Base-by-base conservation (phyloP, 768 basidiomycete species). In the Gloeophyllum trabeum region DNA sequence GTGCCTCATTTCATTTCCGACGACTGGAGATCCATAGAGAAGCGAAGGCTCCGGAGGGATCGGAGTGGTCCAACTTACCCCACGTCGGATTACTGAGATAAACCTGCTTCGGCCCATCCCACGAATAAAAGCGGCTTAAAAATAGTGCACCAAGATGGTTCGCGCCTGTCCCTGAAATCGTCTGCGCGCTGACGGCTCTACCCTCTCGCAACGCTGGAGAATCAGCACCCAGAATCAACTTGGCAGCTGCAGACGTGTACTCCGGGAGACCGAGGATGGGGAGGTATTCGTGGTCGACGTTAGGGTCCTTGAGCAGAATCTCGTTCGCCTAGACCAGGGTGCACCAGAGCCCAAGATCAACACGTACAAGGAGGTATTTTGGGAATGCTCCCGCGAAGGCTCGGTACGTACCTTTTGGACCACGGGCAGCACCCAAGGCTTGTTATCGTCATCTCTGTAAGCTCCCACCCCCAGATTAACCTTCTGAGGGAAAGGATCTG, bases 61-160 rank as follows among this genome's bases (percentile, higher is more conserved):
- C 14, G 37, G 22, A 12, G 36, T 39, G 43, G 42, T 34, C 41
- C 42, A 6, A 56, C 81, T 63, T 63, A 79, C 92, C 81, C 94
- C 94, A 99, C 5, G 94, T 94, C 20, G 94, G 94, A 52, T 90
- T 77, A 55, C 92, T 92, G 52, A 99, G 56, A 60, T 82, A 91
- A 47, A 96, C 63, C 48, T 70, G 73, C 52, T 84, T 81, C 39
- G 72, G 59, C 41, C 78, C 75, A 41, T 63, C 62, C 67, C 73
- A 86, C 3, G 69, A 64, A 63, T 94, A 96, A 65, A 86, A 92
- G 46, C 70, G 70, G 47, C 80, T 78, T 49, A 97, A 63, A 70
- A 96, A 96, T 41, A 91, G 63, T 2, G 81, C 92, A 20, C 80
- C 93, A 38, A 94, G 73, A 61, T 94, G 92, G 66, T 94, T 93